A percentile compares a stretch with the other conserved stretches of the same genome.
Evolutionary conservation across 1,284 basidiomycete species (phyloP).

Genomic region (Prillingera fragicola): DNA sequence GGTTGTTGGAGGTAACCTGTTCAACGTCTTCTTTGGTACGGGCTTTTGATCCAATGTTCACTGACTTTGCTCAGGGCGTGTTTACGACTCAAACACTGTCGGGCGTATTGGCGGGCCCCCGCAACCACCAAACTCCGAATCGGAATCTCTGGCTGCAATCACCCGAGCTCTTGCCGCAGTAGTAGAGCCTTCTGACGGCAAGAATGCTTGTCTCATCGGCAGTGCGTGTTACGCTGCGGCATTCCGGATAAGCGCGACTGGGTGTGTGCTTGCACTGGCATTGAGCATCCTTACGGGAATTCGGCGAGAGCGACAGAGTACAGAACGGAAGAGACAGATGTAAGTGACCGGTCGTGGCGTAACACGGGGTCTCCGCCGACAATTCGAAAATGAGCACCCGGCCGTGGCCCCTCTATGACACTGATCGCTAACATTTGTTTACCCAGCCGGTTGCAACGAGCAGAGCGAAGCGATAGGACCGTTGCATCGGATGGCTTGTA

Average conservation of each 20-base stretch:
- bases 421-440: too few relatives aligned
- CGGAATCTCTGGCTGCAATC: background rate
- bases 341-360: too few relatives aligned
- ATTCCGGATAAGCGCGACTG: constrained; percentile 38
- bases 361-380: too few relatives aligned
- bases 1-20: constrained; percentile 72
- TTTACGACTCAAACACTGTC: constrained; percentile 67
- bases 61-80: constrained; percentile 36
- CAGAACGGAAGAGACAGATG: constrained; percentile 11
- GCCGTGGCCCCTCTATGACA: too few relatives aligned
- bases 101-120: constrained; percentile 6
- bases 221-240: constrained; percentile 41
- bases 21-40: constrained; percentile 73
- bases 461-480: too few relatives aligned
- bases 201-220: constrained; percentile 35
- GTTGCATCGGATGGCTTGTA: too few relatives aligned
- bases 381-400: too few relatives aligned
- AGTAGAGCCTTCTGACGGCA: background rate
- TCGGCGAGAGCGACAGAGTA: constrained; percentile 30
- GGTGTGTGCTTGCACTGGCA: constrained; percentile 34
- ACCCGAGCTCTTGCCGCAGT: background rate
- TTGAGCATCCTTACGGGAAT: constrained; percentile 36
- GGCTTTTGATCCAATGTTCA: background rate
- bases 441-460: too few relatives aligned
- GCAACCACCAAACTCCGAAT: background rate